A percentile compares a stretch with the other conserved stretches of the same genome.
Evolutionary conservation across 352 stramenopile genomes (phyloP).

Genomic region (Pythium biforme): DNA sequence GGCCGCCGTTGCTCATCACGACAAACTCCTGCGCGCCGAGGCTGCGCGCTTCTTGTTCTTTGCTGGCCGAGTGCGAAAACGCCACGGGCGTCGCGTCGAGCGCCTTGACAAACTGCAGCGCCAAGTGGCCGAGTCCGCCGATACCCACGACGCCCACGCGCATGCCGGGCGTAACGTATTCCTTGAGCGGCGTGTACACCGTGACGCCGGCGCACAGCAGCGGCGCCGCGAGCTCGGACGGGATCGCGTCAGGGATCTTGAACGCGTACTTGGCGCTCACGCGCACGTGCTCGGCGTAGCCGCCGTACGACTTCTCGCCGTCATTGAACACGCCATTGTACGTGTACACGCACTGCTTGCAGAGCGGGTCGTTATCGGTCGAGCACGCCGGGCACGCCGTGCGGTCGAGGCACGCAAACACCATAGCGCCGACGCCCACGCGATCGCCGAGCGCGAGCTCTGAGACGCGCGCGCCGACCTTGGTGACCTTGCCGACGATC

Average conservation of each 20-base stretch:
- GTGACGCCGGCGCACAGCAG: conserved; percentile 76
- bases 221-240: conserved; percentile 36
- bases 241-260: conserved; percentile 30
- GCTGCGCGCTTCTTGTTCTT: conserved; percentile 20
- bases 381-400: conserved; percentile 16
- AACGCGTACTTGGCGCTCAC: conserved; percentile 28
- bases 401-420: conserved; percentile 17
- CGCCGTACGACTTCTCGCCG: conserved; percentile 17
- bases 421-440: conserved; percentile 16
- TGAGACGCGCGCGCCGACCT: conserved; percentile 18
- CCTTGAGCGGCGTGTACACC: conserved; percentile 52
- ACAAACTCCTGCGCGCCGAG: conserved; percentile 29
- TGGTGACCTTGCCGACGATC: conserved; percentile 29
- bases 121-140: conserved; percentile 72
- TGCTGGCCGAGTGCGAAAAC: conserved; percentile 34
- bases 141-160: conserved; percentile 63
- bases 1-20: conserved; percentile 9
- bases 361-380: conserved; percentile 16
- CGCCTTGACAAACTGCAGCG: conserved; percentile 57
- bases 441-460: conserved; percentile 21
- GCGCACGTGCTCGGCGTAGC: conserved; percentile 13
- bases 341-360: conserved; percentile 20
- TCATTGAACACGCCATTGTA: conserved; percentile 26
- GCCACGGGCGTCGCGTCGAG: conserved; percentile 47
- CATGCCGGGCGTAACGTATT: conserved; percentile 30